These are phyloP conservation scores for Kwoniella dendrophila DNA, from an alignment of 768 basidiomycete species.

Conservation along the genomic window DNA sequence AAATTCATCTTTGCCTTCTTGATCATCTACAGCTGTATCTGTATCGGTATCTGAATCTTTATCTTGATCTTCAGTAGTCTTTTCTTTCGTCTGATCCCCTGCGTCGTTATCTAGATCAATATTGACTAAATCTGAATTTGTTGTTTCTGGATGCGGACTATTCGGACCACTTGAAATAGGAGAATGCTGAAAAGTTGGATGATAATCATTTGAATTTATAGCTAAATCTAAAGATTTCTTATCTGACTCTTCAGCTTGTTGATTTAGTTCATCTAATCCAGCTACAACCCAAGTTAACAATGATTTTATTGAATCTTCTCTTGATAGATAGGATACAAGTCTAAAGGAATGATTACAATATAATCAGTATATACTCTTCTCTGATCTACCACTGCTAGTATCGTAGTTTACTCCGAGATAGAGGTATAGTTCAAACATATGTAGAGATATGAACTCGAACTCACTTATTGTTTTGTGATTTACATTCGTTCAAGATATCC, in stretches of 20 bases:
- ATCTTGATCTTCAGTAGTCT: slow-evolving; percentile 1
- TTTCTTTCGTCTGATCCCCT: slow-evolving; percentile 8
- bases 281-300: slow-evolving; percentile 52
- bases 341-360: slow-evolving; percentile 43
- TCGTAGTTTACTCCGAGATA: no score
- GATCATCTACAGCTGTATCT: not conserved
- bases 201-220: slow-evolving; percentile 22
- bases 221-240: slow-evolving; percentile 20
- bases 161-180: slow-evolving; percentile 30
- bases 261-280: slow-evolving; percentile 53
- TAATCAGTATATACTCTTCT: slow-evolving; percentile 60
- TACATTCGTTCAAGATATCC: slow-evolving; percentile 92
- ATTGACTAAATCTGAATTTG: slow-evolving; percentile 8
- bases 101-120: slow-evolving; percentile 8
- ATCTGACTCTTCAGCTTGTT: slow-evolving; percentile 41
- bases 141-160: slow-evolving; percentile 38
- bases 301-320: slow-evolving; percentile 41
- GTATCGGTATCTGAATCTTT: not conserved
- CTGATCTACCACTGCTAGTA: no score
- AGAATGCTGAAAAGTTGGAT: slow-evolving; percentile 28
- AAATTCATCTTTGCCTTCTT: slow-evolving; percentile 9
- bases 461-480: slow-evolving; percentile 76
- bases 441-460: slow-evolving; percentile 13
- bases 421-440: no score
- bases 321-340: slow-evolving; percentile 45